Evolutionary conservation across 169 alveolate genomes (phyloP), one percentile per base, ranked within the genome.

Genomic region (Plasmodium vivax): DNA sequence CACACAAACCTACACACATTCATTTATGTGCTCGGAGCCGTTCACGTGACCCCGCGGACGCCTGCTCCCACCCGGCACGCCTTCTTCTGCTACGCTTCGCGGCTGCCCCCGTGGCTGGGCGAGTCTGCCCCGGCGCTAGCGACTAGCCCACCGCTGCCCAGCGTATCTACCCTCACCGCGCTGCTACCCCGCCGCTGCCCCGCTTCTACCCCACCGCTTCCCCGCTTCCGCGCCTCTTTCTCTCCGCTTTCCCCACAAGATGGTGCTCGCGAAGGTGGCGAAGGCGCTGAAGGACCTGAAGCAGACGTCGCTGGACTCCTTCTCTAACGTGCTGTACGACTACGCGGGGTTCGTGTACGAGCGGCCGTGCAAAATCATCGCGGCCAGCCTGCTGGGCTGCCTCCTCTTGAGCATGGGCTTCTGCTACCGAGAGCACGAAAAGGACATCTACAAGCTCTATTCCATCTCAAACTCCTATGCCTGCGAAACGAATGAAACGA

Each of bases 341-440:
- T 88, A 88, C 82, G 94, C 83, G 1, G 94, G 94, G 16, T 88
- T 45, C 45, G 94, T 88, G 72, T 88, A 88, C 19, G 94, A 88
- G 14, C 68, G 94, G 41, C 94, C 94, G 1, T 80, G 68, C 16
- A 88, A 79, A 3, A 27, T 88, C 4, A 88, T 88, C 2, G 14
- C 56, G 3, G 16, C n/a, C 3, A 88, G 94, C 27, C 72, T 88
- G 8, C 7, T 88, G 3, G 68, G 88, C 1, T 88, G 90, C 62
- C 19, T 41, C 38, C 19, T 45, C 12, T 41, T 88, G 1, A 79
- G 83, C 19, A 12, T 62, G 23, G 94, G 94, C 1, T 80, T 88
- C 72, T 77, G 43, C 45, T 88, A 79, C 51, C 79, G 73, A 45
- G 94, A 88, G 68, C 72, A 88, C 80, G 94, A 88, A 45, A 88